Evolutionary conservation across 805 yeast species (phyloP), one percentile per base, ranked within the genome.

Genomic region (Cyberlindnera galapagoensis): DNA sequence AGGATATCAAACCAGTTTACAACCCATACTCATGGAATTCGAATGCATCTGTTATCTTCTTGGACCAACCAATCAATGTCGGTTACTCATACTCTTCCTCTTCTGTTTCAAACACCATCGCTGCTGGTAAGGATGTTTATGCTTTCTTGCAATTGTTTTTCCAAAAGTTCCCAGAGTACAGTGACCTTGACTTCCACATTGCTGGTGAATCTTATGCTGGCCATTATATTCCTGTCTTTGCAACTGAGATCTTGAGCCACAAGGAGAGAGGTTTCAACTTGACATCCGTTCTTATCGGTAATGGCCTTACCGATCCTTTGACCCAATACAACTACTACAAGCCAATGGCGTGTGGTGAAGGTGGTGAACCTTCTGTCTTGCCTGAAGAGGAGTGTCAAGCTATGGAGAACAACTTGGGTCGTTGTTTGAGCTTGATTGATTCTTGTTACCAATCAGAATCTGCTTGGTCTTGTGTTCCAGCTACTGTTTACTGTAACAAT

Each of bases 141-240:
- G 83, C 84, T 3, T 81, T 85, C 51, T 66, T 85, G 59, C 79
- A 80, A 55, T 69, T 85, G 47, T 84, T 85, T 59, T 84, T 81
- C 67, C 68, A 76, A 51, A 78, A 81, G 52, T 83, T 83, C 67
- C 69, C 71, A 18, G 63, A 71, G 40, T 81, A 73, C 54, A 49
- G 52, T 16, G 54, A 60, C 16, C 63, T 71, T 35, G 73, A 70
- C 31, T 84, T 87, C 71, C 95, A 86, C 58, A 82, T 87, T 54
- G 80, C 95, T 26, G 96, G 96, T 45, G 96, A 87, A 56, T 81
- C 94, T 7, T 87, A 88, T 52, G 96, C 90, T 13, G 96, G 97
- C 31, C 94, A 86, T 54, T 88, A 90, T 61, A 82, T 88, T 44
- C 98, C 98, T 14, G 83, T 72, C 8, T 83, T 87, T 59, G 94